These are phyloP conservation scores for Solanum clarkiae DNA, from an alignment of 257 asterid genomes.

Conservation along the genomic window DNA sequence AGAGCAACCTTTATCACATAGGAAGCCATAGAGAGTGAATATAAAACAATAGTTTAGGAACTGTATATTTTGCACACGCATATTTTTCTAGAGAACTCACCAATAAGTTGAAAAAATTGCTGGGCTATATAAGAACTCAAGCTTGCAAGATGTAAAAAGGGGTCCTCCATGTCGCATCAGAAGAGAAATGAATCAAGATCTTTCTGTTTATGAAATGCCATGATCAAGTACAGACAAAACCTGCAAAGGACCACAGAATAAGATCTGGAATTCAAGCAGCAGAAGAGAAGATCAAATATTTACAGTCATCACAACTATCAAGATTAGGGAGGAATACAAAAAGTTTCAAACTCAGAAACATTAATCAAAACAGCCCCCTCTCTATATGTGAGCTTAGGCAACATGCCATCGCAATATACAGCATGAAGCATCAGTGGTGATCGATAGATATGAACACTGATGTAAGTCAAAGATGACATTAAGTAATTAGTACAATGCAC, in stretches of 20 bases:
- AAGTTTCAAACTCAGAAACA: not conserved
- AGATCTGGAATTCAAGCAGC: not conserved
- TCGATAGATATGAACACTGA: not conserved
- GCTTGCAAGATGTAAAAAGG: conserved; percentile 52
- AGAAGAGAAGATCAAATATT: not conserved
- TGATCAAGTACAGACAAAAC: conserved; percentile 1
- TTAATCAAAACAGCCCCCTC: not conserved
- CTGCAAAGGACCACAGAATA: conserved; percentile 2
- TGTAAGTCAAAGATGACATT: not conserved
- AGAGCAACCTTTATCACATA: not conserved
- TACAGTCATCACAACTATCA: not conserved
- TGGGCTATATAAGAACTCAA: conserved; percentile 44
- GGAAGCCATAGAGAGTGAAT: not conserved
- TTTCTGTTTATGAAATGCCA: conserved; percentile 8
- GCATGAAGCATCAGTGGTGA: not conserved
- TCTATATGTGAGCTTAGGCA: not conserved
- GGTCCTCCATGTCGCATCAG: conserved; percentile 41
- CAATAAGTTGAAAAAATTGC: conserved; percentile 42
- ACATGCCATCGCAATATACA: not conserved
- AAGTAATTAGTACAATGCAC: not conserved
- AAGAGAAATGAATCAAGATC: conserved; percentile 12
- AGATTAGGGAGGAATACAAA: not conserved
- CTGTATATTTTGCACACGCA: not conserved
- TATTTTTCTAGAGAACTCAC: conserved; percentile 18
- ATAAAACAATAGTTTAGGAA: not conserved